These are phyloP conservation scores for Magnaporthiopsis rhizophila DNA, from an alignment of 2,329 filamentous ascomycete genomes.

Conservation along the genomic window DNA sequence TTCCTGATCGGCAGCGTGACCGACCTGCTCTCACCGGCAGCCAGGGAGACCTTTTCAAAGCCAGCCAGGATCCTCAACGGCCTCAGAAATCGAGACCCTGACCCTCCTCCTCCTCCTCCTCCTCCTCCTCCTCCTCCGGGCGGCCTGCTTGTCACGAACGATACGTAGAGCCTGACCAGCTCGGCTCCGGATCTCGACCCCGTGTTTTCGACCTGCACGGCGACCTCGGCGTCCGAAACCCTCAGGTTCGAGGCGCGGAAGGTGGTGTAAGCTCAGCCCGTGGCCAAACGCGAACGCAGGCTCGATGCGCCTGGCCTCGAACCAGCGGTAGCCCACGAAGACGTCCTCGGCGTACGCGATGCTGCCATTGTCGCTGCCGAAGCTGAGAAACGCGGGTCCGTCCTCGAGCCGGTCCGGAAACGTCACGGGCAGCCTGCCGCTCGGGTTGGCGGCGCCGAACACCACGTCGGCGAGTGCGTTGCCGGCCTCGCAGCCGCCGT, in stretches of 20 bases:
- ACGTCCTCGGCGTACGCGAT: conserved; percentile 74
- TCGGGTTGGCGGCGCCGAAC: conserved; percentile 53
- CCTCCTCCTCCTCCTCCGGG: too few relatives aligned
- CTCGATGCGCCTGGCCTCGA: conserved; percentile 58
- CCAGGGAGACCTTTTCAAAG: too few relatives aligned
- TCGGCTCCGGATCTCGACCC: too few relatives aligned
- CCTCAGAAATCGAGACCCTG: too few relatives aligned
- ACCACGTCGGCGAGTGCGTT: conserved; percentile 57
- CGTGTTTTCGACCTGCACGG: too few relatives aligned
- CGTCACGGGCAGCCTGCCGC: conserved; percentile 62
- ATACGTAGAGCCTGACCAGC: too few relatives aligned
- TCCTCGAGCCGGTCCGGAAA: conserved; percentile 63
- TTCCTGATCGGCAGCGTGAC: too few relatives aligned
- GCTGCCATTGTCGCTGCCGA: conserved; percentile 58
- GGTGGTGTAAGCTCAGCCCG: conserved; percentile 70
- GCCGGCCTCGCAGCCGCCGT: conserved; percentile 58
- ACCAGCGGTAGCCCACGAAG: conserved; percentile 75
- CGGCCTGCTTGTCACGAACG: too few relatives aligned
- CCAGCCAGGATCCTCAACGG: too few relatives aligned
- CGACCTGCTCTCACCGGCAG: too few relatives aligned
- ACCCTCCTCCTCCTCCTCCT: too few relatives aligned
- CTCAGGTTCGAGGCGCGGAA: conserved; percentile 39
- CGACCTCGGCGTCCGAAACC: not conserved
- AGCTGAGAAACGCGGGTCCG: conserved; percentile 72
- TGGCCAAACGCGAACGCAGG: conserved; percentile 73